Evolutionary conservation across 129 eudicot species (phyloP).

Genomic region (Lactuca sativa): DNA sequence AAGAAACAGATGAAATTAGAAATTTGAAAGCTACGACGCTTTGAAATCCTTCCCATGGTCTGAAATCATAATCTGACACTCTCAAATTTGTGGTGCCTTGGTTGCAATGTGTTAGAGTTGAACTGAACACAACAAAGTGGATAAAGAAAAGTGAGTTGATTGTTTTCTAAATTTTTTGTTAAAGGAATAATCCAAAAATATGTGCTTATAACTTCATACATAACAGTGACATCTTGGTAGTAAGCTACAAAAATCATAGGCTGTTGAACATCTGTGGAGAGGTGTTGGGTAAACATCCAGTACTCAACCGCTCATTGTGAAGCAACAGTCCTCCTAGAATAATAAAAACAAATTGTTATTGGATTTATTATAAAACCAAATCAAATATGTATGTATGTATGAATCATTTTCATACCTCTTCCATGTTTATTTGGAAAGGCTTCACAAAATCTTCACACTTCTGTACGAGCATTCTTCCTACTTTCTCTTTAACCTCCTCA

Average conservation of each 20-base stretch:
- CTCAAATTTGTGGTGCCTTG: too few relatives aligned
- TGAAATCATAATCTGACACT: too few relatives aligned
- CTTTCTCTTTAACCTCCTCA: conserved; percentile 75
- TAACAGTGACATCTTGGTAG: too few relatives aligned
- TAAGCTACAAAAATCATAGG: background rate
- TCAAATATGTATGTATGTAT: background rate
- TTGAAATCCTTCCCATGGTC: too few relatives aligned
- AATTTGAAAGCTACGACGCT: too few relatives aligned
- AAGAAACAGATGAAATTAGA: too few relatives aligned
- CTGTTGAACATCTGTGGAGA: conserved; percentile 71
- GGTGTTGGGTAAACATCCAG: conserved; percentile 87
- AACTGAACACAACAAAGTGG: too few relatives aligned
- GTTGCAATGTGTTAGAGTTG: too few relatives aligned
- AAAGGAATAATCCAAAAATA: too few relatives aligned
- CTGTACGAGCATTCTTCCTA: conserved; percentile 55
- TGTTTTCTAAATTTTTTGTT: too few relatives aligned
- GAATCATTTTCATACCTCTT: conserved; percentile 42
- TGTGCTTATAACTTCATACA: too few relatives aligned
- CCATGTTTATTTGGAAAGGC: conserved; percentile 65
- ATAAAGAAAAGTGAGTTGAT: too few relatives aligned
- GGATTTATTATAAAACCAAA: background rate
- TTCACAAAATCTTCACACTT: conserved; percentile 84
- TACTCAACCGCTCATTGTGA: conserved; percentile 53
- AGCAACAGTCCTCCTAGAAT: conserved; percentile 73
- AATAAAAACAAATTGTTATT: conserved; percentile 1